Base-by-base conservation (phyloP, 306 rosid genomes). In the Citrullus amarus region DNA sequence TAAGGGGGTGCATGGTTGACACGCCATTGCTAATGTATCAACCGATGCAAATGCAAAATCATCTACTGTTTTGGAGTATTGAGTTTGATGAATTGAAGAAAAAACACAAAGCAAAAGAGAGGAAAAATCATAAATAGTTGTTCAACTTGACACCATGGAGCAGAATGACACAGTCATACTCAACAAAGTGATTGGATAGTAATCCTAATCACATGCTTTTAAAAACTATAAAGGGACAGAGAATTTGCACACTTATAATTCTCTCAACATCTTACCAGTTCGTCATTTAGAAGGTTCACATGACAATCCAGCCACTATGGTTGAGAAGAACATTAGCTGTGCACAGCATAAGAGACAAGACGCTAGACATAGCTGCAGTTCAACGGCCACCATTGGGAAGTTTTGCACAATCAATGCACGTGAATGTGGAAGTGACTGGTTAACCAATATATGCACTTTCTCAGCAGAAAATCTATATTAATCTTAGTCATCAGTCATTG, bases 401-500 rank as follows among this genome's bases (percentile, higher is more conserved):
- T 71, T 50, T 6, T 53, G 56, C 56, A 4, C 75, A 12, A 13
- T 12, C 75, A 20, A 48, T 13, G 15, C 77, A 16, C 7, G n/a
- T 48, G 17, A 72, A 72, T 2, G 59, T 4, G 14, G 58, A 28
- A 1, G 59, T 48, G 43, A 72, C 57, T 4, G 15, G 43, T 44
- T 30, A 36, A 43, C 59, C 20, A 8, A 22, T 28, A 72, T 59
- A 28, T 14, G 76, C 39, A 46, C 41, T 28, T 72, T 7, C 43
- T 44, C 76, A 15, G 76, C 22, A 71, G 57, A 69, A 69, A 41
- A 25, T 44, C 2, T 46, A 50, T 44, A 11, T 18, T 71, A 48
- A 20, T 20, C 53, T 39, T n/a, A 25, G 50, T 83, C 79, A 84
- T 43, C 57, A 51, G 81, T 85, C 86, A 39, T 79, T 72, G 44